phyloP scores from a whole-genome alignment of 768 basidiomycete genomes.

The Pulveroboletus sp. region DNA sequence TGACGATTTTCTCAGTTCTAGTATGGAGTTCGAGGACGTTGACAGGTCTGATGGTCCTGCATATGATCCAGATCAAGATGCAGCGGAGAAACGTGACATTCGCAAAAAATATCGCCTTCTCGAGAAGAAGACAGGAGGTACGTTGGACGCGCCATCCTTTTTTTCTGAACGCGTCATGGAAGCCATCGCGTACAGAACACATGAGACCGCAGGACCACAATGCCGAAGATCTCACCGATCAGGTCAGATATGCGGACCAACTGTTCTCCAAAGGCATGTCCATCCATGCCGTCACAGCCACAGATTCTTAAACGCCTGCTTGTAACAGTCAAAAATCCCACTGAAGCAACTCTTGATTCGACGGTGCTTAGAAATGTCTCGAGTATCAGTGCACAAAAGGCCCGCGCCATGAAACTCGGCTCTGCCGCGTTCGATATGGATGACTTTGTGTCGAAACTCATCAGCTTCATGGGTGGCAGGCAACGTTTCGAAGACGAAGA shows the following conservation, averaged over 20 bases:
- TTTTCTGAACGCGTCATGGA: background rate
- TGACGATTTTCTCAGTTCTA: conserved; percentile 13
- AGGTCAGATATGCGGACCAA: conserved; percentile 55
- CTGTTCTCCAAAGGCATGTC: conserved; percentile 61
- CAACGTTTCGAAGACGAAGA: conserved; percentile 45
- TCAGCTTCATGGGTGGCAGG: conserved; percentile 74
- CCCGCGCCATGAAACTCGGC: conserved; percentile 88
- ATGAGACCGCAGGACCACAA: conserved; percentile 54
- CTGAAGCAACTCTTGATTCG: conserved; percentile 91
- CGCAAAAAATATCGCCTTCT: conserved; percentile 72
- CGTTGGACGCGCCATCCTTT: conserved; percentile 13
- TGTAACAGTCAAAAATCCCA: conserved; percentile 66
- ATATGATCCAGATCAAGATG: conserved; percentile 86
- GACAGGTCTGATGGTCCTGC: conserved; percentile 33
- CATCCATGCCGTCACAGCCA: background rate
- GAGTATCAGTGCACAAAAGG: conserved; percentile 79
- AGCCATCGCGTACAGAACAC: conserved; percentile 33
- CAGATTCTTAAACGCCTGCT: background rate
- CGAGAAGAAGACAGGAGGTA: conserved; percentile 64
- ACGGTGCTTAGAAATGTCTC: conserved; percentile 74
- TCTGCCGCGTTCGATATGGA: conserved; percentile 88
- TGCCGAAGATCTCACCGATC: conserved; percentile 52
- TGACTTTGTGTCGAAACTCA: conserved; percentile 78
- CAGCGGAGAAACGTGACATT: conserved; percentile 72
- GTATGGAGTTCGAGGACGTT: conserved; percentile 7